Evolutionary conservation across 805 yeast genomes (phyloP).

Genomic region (Cyberlindnera galapagoensis): DNA sequence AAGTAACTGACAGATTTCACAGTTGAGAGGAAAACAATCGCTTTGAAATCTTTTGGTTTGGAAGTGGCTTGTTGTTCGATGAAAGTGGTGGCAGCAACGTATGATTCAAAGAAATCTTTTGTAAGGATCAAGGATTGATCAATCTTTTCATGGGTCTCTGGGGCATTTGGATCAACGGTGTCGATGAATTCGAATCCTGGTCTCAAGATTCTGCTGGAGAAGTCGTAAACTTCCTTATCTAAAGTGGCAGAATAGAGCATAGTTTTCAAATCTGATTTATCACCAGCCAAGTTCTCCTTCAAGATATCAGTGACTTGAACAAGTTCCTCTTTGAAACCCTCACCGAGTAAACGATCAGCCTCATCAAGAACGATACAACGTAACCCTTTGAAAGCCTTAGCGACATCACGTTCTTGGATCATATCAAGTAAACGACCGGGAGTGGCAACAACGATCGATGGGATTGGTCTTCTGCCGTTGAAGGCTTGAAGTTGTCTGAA

Average conservation of each 20-base stretch:
- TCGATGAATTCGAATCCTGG: constrained; percentile 56
- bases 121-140: constrained; percentile 59
- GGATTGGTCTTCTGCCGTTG: constrained; percentile 24
- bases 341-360: constrained; percentile 82
- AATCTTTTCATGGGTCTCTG: constrained; percentile 74
- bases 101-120: constrained; percentile 47
- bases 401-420: constrained; percentile 38
- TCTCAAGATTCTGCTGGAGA: constrained; percentile 58
- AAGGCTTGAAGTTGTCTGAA: constrained; percentile 30
- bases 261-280: constrained; percentile 45
- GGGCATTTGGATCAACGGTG: constrained; percentile 66
- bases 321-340: constrained; percentile 69
- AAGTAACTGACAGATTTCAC: constrained; percentile 55
- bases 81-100: constrained; percentile 49
- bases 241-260: constrained; percentile 86
- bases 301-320: constrained; percentile 48
- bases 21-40: constrained; percentile 79
- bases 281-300: constrained; percentile 26
- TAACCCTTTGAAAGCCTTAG: constrained; percentile 44
- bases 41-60: constrained; percentile 51
- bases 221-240: constrained; percentile 54
- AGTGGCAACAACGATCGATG: constrained; percentile 75
- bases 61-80: constrained; percentile 33
- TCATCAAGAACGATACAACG: constrained; percentile 77
- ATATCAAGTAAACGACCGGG: constrained; percentile 80